Percentiles rank a stretch among this genome's conserved stretches.
Conservation (phyloP, 768 basidiomycete genomes). For the Suillus discolor region DNA sequence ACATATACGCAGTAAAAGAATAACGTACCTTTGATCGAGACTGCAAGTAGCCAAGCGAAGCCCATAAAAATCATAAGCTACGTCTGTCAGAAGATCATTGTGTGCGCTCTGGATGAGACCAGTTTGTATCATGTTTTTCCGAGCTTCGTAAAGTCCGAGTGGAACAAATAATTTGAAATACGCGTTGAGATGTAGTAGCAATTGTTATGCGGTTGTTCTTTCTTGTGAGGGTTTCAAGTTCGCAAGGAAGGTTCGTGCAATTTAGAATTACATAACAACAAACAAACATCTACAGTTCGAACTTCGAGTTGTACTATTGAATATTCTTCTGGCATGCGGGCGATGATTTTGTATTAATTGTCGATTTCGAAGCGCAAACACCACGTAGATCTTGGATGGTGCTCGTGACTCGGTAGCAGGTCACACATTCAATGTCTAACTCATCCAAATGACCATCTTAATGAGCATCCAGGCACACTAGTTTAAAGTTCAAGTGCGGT, state of each 20-base stretch:
- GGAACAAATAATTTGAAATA: not conserved
- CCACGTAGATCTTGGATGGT: too few relatives aligned
- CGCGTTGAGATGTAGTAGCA: not conserved
- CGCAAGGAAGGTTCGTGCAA: not conserved
- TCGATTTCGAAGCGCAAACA: too few relatives aligned
- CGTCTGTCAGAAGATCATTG: conserved; percentile 81
- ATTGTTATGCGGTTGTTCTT: not conserved
- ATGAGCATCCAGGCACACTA: too few relatives aligned
- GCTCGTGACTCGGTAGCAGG: too few relatives aligned
- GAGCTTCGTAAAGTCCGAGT: not conserved
- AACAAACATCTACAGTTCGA: conserved; percentile 3
- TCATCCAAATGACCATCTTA: too few relatives aligned
- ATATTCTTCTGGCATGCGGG: too few relatives aligned
- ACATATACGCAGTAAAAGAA: not conserved
- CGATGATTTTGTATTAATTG: too few relatives aligned
- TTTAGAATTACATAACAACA: conserved; percentile 20
- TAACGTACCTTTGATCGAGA: conserved; percentile 72
- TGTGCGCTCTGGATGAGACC: conserved; percentile 80
- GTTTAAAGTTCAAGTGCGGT: too few relatives aligned
- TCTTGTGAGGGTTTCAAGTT: not conserved
- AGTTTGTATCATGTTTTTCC: conserved; percentile 66
- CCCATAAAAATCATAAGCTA: conserved; percentile 91
- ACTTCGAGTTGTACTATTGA: too few relatives aligned
- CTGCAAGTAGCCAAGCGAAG: conserved; percentile 78
- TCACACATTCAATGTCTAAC: too few relatives aligned